Percentiles rank a stretch among this genome's conserved stretches.
phyloP scores from a whole-genome alignment of 78 protist genomes.

The Bodo saltans region DNA sequence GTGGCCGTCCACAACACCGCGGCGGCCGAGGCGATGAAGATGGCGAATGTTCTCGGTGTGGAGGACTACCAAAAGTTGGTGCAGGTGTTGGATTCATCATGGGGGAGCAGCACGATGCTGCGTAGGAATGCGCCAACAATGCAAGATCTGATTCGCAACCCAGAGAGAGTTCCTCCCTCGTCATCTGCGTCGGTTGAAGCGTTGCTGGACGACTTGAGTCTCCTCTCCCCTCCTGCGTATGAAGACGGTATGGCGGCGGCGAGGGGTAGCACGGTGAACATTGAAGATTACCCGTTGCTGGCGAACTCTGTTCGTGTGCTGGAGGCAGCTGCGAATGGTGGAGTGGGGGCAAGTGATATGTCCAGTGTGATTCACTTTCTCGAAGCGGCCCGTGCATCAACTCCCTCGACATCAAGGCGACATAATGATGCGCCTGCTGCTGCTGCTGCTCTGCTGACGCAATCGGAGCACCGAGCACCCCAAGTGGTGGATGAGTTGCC shows the following conservation, averaged over 20 bases:
- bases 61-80: background rate
- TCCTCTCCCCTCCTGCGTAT: background rate
- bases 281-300: background rate
- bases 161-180: background rate
- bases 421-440: no score
- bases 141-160: background rate
- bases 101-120: background rate
- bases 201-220: background rate
- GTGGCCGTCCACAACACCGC: constrained; percentile 1
- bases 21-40: background rate
- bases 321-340: background rate
- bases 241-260: background rate
- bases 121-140: background rate
- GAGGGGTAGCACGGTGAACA: background rate
- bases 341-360: background rate
- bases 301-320: background rate
- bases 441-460: no score
- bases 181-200: background rate
- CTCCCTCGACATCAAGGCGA: background rate
- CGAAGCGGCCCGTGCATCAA: background rate
- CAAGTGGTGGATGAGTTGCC: background rate
- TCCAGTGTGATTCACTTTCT: constrained; percentile 15
- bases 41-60: background rate
- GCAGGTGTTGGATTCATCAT: background rate
- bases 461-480: no score